These are phyloP conservation scores for Yamadazyma aaseri DNA, from an alignment of 1,139 yeast genomes.

Conservation along the genomic window DNA sequence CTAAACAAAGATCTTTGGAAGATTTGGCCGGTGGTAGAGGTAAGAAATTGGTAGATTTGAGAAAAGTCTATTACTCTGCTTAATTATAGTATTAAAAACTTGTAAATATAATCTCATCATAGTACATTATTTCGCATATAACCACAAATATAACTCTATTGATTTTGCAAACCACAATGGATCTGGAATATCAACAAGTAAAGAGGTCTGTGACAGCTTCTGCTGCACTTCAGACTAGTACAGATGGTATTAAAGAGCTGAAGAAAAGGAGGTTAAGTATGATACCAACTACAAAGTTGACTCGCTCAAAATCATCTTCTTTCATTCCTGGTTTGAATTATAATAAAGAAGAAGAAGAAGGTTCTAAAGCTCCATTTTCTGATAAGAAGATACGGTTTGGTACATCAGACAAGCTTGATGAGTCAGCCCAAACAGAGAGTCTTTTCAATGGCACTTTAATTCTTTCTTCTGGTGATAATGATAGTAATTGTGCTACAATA, in stretches of 20 bases:
- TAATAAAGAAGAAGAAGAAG: not conserved
- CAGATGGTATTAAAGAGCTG: not conserved
- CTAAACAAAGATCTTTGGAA: constrained; percentile 76
- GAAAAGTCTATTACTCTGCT: constrained; percentile 80
- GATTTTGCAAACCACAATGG: no score
- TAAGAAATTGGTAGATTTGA: constrained; percentile 89
- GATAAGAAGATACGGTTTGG: not conserved
- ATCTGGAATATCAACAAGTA: no score
- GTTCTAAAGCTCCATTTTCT: not conserved
- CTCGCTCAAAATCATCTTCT: constrained; percentile 10
- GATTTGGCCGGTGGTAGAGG: constrained; percentile 93
- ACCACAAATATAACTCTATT: no score
- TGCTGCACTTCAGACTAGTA: no score
- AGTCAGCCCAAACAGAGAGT: constrained; percentile 15
- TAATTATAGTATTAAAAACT: constrained; percentile 10
- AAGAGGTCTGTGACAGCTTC: no score
- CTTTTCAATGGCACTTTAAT: constrained; percentile 20
- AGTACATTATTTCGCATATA: no score
- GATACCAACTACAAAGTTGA: constrained; percentile 3
- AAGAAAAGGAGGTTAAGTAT: not conserved
- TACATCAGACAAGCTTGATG: not conserved
- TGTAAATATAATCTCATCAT: constrained; percentile 13
- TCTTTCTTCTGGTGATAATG: constrained; percentile 15
- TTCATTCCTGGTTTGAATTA: constrained; percentile 14
- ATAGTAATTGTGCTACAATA: no score